Evolutionary conservation across 2,329 filamentous ascomycete genomes (phyloP).

Genomic region (Fusarium bulbicola): DNA sequence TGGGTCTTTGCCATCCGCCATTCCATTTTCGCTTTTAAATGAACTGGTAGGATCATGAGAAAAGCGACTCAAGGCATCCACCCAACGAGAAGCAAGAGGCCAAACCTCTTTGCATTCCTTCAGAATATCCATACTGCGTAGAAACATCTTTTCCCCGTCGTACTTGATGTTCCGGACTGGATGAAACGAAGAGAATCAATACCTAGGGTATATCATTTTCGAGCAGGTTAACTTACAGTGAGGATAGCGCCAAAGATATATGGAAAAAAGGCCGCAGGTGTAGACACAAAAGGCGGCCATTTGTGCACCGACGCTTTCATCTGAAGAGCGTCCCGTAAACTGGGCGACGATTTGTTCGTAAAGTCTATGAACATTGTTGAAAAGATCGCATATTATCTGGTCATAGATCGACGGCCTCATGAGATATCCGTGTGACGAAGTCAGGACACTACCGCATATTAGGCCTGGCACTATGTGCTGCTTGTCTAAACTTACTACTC

Average conservation of each 20-base stretch:
- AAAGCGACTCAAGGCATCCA: constrained; percentile 59
- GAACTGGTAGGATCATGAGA: constrained; percentile 54
- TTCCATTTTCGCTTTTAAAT: constrained; percentile 55
- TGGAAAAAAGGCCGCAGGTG: constrained; percentile 62
- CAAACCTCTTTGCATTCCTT: constrained; percentile 60
- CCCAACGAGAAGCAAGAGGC: constrained; percentile 63
- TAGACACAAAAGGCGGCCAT: constrained; percentile 66
- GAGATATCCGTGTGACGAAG: constrained; percentile 51
- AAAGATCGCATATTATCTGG: constrained; percentile 57
- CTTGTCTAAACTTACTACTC: constrained; percentile 52
- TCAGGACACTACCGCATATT: constrained; percentile 53
- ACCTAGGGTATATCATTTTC: background rate
- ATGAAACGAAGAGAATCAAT: constrained; percentile 49
- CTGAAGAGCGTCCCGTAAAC: constrained; percentile 55
- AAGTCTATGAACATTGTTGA: constrained; percentile 57
- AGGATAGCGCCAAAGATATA: constrained; percentile 62
- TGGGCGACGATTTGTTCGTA: constrained; percentile 62
- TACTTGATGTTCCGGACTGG: constrained; percentile 51
- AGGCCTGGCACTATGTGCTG: background rate
- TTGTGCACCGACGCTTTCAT: constrained; percentile 62
- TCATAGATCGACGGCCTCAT: constrained; percentile 52
- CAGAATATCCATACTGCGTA: constrained; percentile 56
- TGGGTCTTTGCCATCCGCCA: constrained; percentile 58
- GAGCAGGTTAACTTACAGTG: constrained; percentile 49
- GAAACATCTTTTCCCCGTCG: constrained; percentile 57